Evolutionary conservation across 2,329 filamentous ascomycete genomes (phyloP).

Genomic region (Alternaria sp.): DNA sequence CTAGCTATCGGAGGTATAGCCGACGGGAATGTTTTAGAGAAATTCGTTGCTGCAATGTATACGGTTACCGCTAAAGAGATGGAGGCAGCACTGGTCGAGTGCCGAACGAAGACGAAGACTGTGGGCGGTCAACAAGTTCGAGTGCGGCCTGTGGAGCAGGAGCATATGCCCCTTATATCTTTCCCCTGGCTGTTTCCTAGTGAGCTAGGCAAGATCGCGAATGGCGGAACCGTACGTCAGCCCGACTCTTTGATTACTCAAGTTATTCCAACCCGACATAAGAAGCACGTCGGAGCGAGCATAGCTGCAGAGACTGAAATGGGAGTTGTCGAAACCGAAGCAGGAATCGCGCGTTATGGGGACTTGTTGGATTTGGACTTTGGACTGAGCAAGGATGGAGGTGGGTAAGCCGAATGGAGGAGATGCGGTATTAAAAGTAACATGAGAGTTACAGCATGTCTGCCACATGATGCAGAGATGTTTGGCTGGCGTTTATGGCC

Average conservation of each 20-base stretch:
- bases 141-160: conserved; percentile 51
- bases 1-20: conserved; percentile 13
- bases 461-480: background rate
- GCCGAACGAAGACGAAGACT: conserved; percentile 47
- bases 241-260: background rate
- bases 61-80: conserved; percentile 78
- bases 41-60: conserved; percentile 89
- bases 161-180: conserved; percentile 82
- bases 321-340: conserved; percentile 40
- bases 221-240: conserved; percentile 28
- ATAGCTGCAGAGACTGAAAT: background rate
- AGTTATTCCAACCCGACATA: conserved; percentile 5
- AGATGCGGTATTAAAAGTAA: background rate
- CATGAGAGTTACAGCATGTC: background rate
- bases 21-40: conserved; percentile 63
- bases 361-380: conserved; percentile 47
- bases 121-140: conserved; percentile 52
- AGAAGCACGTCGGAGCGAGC: conserved; percentile 11
- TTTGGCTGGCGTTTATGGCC: background rate
- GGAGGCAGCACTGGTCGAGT: conserved; percentile 64
- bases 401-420: background rate
- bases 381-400: background rate
- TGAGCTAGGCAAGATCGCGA: conserved; percentile 75
- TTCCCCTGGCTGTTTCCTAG: conserved; percentile 91
- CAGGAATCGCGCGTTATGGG: conserved; percentile 45